Percentiles rank a stretch among this genome's conserved stretches.
phyloP scores from a whole-genome alignment of 352 stramenopile genomes.

The Globisporangium viniferum region DNA sequence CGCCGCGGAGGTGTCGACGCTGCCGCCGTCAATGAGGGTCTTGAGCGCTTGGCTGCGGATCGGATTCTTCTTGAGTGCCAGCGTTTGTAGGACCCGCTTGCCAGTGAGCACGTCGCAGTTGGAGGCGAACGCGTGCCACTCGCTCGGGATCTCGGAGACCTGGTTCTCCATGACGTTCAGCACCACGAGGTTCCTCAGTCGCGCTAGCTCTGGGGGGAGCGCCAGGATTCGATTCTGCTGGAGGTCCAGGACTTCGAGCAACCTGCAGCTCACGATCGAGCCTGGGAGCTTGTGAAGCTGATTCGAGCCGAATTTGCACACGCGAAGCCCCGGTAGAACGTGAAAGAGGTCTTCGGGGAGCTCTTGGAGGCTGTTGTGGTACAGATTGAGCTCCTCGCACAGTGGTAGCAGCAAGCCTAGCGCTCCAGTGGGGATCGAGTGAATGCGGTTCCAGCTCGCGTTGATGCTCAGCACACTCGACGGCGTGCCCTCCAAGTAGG shows the following conservation, averaged over 20 bases:
- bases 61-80: conserved; percentile 50
- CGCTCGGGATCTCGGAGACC: conserved; percentile 35
- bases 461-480: conserved; percentile 26
- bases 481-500: conserved; percentile 18
- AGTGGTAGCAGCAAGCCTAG: conserved; percentile 20
- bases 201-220: conserved; percentile 26
- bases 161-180: conserved; percentile 53
- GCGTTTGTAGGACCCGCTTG: conserved; percentile 30
- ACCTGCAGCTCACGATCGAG: conserved; percentile 28
- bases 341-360: conserved; percentile 44
- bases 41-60: conserved; percentile 30
- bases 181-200: conserved; percentile 28
- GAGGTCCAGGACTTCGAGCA: conserved; percentile 40
- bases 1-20: conserved; percentile 1
- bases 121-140: conserved; percentile 44
- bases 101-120: conserved; percentile 13
- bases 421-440: conserved; percentile 16
- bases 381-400: conserved; percentile 44
- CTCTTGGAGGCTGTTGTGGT: conserved; percentile 40
- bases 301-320: conserved; percentile 46
- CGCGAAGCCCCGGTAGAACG: conserved; percentile 27
- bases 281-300: conserved; percentile 30
- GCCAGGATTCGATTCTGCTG: conserved; percentile 43
- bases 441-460: conserved; percentile 29
- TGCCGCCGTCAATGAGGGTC: conserved; percentile 32